Evolutionary conservation across 2,329 filamentous ascomycete genomes (phyloP), one percentile per base, ranked within the genome.

Genomic region (Apiospora kogelbergensis): DNA sequence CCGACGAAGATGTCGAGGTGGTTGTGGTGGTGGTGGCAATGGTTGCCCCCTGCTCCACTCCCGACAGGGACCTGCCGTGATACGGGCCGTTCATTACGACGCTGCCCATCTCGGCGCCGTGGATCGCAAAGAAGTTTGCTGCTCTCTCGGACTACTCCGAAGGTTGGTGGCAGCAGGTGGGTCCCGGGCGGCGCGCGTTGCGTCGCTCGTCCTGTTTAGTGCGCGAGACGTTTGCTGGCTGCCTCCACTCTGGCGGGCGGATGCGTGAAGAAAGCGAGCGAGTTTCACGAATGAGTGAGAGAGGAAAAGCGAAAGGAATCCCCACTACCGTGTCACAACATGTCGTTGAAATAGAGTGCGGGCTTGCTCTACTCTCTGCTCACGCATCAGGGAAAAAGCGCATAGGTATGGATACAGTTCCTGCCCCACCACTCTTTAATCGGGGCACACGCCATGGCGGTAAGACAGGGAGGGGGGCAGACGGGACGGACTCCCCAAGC

Each of bases 51-150:
- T 60, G 53, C 26, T 60, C 53, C 41, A 45, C 63, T 24, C 63
- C 63, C 24, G 63, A 65, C 40, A 65, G 63, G 41, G 40, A n/a
- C 63, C 63, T 42, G 40, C 63, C 63, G 63, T 65, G 63, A 33
- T 45, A 65, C 63, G 63, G 41, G 7, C 63, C 63, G 22, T 26
- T 45, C 63, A 65, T 65, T 26, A n/a, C 53, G 1, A 37, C 26
- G 30, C 53, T 17, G n/a, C 26, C 53, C 53, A 60, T 37, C 5
- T 60, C 53, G 26, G n/a, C n/a, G n/a, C n/a, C n/a, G n/a, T n/a
- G n/a, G n/a, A n/a, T n/a, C n/a, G n/a, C n/a, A n/a, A n/a, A n/a
- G 6, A 4, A 45, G 17, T 9, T n/a, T 45, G 17, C 7, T 20
- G 26, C 15, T 33, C 13, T 45, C 15, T 33, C 24, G 6, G 26